These are phyloP conservation scores for Aspergillus nomiae DNA, from an alignment of 2,329 filamentous ascomycete genomes.

Conservation along the genomic window DNA sequence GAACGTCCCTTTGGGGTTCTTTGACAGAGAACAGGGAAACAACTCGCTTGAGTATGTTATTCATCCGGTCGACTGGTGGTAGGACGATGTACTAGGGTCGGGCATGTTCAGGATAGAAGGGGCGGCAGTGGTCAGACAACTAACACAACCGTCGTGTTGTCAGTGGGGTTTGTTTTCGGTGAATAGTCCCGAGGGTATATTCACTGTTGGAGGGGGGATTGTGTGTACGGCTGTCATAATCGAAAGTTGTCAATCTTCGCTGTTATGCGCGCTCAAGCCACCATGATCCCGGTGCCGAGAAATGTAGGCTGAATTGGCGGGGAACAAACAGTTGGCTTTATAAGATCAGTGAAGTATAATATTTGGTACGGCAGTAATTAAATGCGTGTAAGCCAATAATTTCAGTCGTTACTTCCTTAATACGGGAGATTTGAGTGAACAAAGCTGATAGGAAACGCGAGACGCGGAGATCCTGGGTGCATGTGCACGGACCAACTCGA, in stretches of 20 bases:
- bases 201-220: background rate
- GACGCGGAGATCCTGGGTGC: conserved; percentile 1
- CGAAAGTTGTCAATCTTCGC: background rate
- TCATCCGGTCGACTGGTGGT: background rate
- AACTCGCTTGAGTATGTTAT: background rate
- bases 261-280: background rate
- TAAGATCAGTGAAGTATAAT: background rate
- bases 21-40: background rate
- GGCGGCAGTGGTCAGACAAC: no score
- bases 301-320: background rate
- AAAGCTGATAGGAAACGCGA: background rate
- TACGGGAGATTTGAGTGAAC: background rate
- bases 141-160: background rate
- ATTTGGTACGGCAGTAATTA: background rate
- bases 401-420: background rate
- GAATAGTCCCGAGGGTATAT: background rate
- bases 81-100: background rate
- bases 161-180: background rate
- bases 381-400: background rate
- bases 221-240: background rate
- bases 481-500: background rate
- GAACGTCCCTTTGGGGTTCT: background rate
- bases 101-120: background rate
- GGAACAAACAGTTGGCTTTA: background rate
- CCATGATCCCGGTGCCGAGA: background rate